Evolutionary conservation across 257 asterid genomes (phyloP), one percentile per base, ranked within the genome.

Genomic region (Solanum peruvianum): DNA sequence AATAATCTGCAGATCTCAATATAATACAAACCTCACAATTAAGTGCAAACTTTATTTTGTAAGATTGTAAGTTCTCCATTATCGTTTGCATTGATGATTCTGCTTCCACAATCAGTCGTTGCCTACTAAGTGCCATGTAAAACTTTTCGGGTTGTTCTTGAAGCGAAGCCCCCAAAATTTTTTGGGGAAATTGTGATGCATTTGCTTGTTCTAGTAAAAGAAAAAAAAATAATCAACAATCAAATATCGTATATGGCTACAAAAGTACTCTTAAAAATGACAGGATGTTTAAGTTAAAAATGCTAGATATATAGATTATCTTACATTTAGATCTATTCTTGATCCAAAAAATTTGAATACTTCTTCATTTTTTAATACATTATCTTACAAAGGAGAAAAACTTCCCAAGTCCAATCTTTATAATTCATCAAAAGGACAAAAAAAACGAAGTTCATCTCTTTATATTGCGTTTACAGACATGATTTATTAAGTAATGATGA

Each of bases 71-170:
- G 88, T 95, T 95, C 89, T 97, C 99, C 99, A 97, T 95, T 87
- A 94, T 97, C 80, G 81, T 91, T 94, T 95, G 98, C 89, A 97
- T 94, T 70, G 92, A 92, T 16, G 96, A 91, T 42, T 95, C 98
- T 8, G 99, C 97, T 94, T 97, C 99, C 87, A 94, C 90, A 60
- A 97, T 94, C 82, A 95, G 88, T 52, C 95, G 92, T 91, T 94
- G 95, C 86, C 97, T 98, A 90, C 95, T 95, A 86, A 95, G 87
- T 44, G 95, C 98, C 75, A 97, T 85, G 86, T 90, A 97, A 86
- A 94, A 93, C 89, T 94, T 95, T 87, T 88, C 87, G n/a, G 98
- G 97, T 90, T 93, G 95, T 90, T 95, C 99, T 71, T 93, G 94
- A 77, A 97, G 96, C 15, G 98, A 93, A 89, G 95, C 94, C 91